Evolutionary conservation across 768 basidiomycete genomes (phyloP), one percentile per base, ranked within the genome.

Genomic region (Podaxis rugospora): DNA sequence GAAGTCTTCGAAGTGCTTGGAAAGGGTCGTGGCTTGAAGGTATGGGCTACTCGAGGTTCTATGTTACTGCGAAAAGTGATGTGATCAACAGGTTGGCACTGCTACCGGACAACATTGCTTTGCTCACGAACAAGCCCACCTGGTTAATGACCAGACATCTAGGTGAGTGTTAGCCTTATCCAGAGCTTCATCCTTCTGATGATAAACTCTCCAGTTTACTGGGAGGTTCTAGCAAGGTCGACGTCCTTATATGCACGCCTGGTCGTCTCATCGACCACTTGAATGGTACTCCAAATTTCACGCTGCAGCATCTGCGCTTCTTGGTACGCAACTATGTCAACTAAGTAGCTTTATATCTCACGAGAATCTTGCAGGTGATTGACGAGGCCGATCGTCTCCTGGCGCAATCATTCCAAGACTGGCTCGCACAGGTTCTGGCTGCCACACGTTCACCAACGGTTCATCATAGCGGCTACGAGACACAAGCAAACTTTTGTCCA

Each of bases 381-480:
- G 97, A 99, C 71, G 97, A 99, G 75, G 97, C 97, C 0, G 97
- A 99, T 70, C 85, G 95, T n/a, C 80, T 99, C 0, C 80, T 99
- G 7, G 89, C 91, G 9, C 95, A 98, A 70, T 93, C 93, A 1
- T 98, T 97, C 75, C 95, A 98, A 72, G 92, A 93, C 70, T 99
- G 95, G 96, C 77, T 98, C 2, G 82, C 83, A 5, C 87, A 87
- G 67, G 90, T 98, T 3, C 77, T 97, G 6, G 75, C 82, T n/a
- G 93, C 92, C 5, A 90, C 86, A 9, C 82, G 71, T 64, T 78
- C 68, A 25, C 71, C 53, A 13, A 36, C 55, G 23, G 57, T 62
- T 25, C 40, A 35, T 25, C 47, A 55, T 7, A 11, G 27, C n/a
- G 11, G 9, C 27, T 28, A 14, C 11, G 27, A 2, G 25, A 32